These are phyloP conservation scores for Azolla pinnata DNA, from an alignment of 75 land plant genomes.

Conservation along the genomic window DNA sequence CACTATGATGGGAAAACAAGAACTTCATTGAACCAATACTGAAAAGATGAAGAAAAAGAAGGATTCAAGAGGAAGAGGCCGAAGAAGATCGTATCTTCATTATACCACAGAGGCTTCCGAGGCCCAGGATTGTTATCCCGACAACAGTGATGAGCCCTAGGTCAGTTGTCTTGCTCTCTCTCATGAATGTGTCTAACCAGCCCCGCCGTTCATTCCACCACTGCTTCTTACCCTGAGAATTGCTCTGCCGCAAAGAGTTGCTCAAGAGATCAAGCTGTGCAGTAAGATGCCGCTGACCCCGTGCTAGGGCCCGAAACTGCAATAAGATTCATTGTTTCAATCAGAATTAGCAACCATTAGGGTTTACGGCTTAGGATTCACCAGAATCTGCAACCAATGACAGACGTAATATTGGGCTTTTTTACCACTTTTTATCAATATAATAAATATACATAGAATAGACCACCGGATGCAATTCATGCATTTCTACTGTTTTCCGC, in stretches of 20 bases:
- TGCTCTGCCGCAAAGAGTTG: slow-evolving; percentile 2
- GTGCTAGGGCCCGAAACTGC: slow-evolving; percentile 10
- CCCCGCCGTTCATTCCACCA: background rate
- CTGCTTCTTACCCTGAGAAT: too few species aligned
- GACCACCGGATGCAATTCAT: background rate
- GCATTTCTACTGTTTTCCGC: background rate
- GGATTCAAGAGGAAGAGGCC: too few species aligned
- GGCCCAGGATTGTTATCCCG: slow-evolving; percentile 1
- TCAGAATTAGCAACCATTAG: too few species aligned
- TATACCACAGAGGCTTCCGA: background rate
- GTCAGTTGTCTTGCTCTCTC: background rate
- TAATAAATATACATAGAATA: too few species aligned
- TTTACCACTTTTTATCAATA: too few species aligned
- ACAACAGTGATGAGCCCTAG: background rate
- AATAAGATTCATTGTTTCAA: too few species aligned
- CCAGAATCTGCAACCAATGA: too few species aligned
- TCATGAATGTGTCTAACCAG: background rate
- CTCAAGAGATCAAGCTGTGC: slow-evolving; percentile 11
- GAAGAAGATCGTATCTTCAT: background rate
- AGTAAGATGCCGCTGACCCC: slow-evolving; percentile 16
- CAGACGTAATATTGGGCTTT: background rate
- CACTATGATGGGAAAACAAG: too few species aligned
- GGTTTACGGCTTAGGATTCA: too few species aligned
- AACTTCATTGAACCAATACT: too few species aligned
- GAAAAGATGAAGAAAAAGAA: too few species aligned